Evolutionary conservation across 1,284 basidiomycete species (phyloP), one percentile per base, ranked within the genome.

Genomic region (Apiotrichum montevideense): DNA sequence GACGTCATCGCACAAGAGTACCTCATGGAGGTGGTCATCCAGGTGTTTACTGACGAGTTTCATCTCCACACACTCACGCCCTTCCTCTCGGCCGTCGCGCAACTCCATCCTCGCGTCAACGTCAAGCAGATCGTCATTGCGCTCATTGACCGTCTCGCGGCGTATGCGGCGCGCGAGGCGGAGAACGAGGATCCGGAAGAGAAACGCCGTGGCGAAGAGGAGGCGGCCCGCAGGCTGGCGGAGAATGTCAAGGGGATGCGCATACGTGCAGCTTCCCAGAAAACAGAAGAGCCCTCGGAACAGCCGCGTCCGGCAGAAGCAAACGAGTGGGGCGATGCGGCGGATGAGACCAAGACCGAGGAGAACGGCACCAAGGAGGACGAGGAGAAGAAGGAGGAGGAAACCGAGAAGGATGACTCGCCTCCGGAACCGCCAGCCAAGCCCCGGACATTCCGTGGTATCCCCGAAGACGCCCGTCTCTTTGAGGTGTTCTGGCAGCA

Each of bases 401-500:
- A 46, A 15, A 52, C 46, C 15, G 58, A 63, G 34, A 49, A 58
- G 41, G 61, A 62, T 3, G 68, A 64, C 44, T 21, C 35, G 29
- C 29, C 15, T 8, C 29, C 32, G 8, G n/a, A 39, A 13, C 41
- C 46, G 1, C 51, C 85, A 63, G 33, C 34, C 50, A 63, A 63
- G 56, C 52, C 55, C 40, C 69, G 70, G 57, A 77, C 76, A 74
- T 96, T 93, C 79, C 81, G 93, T 70, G 94, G 94, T 34, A 86
- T 97, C 49, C 93, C 94, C 6, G 88, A 92, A 73, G 83, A 95
- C 65, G 92, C 94, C 37, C 87, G 86, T 68, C 76, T 97, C 53
- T 97, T 97, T 63, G 94, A 97, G 73, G 90, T 97, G 10, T 97
- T 97, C 76, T 97, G 93, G 94, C 86, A 90, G 63, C 94, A 97